A percentile compares a stretch with the other conserved stretches of the same genome.
Conservation (phyloP, 768 basidiomycete genomes). For the Lyophyllum semitale region DNA sequence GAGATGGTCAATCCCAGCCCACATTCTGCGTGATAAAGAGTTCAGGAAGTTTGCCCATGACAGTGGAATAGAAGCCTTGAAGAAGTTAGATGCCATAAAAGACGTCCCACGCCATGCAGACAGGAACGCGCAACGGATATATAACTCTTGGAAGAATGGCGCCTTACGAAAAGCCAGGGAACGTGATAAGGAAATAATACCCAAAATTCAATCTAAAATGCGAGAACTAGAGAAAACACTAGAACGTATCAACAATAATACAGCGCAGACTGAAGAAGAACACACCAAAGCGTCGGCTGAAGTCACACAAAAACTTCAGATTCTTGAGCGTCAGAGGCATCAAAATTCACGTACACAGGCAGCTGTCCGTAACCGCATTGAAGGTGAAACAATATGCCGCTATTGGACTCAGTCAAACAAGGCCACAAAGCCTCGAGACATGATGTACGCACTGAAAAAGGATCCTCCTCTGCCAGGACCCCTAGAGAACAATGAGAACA, state of each 20-base stretch:
- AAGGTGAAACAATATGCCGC: conserved; percentile 7
- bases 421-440: too few species aligned
- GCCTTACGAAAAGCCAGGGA: background rate
- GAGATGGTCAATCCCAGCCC: conserved; percentile 28
- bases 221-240: background rate
- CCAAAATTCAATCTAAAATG: background rate
- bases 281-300: background rate
- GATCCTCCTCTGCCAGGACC: too few species aligned
- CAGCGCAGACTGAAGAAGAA: background rate
- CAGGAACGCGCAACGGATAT: background rate
- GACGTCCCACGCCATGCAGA: background rate
- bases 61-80: background rate
- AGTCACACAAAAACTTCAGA: background rate
- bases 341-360: background rate
- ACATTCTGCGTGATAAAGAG: conserved; percentile 20
- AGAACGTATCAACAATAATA: background rate
- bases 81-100: background rate
- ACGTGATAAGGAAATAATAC: background rate
- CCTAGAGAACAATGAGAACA: too few species aligned
- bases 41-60: background rate
- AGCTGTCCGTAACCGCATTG: background rate
- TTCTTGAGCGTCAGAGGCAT: conserved; percentile 6
- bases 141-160: background rate
- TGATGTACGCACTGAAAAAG: conserved; percentile 8
- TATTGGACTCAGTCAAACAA: conserved; percentile 14